Conservation (phyloP, 2,329 filamentous ascomycete genomes). For the Leptodontidium sp. region DNA sequence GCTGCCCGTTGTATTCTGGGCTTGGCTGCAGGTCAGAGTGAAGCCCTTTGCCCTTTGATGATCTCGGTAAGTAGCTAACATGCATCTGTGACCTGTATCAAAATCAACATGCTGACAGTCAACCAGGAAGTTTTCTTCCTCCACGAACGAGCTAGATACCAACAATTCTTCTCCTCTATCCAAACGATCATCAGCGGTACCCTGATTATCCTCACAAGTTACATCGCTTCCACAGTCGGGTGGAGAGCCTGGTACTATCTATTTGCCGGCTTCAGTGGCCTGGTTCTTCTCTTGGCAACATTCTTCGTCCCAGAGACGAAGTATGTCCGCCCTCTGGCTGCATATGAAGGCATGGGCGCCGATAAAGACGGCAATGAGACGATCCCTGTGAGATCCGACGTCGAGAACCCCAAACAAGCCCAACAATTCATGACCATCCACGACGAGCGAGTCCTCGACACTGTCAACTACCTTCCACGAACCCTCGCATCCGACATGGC, state of each 20-base stretch:
- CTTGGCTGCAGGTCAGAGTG: slow-evolving; percentile 50
- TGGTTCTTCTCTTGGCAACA: slow-evolving; percentile 46
- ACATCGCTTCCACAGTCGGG: slow-evolving; percentile 47
- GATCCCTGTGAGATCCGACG: background rate
- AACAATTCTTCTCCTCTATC: slow-evolving; percentile 42
- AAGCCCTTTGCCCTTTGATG: slow-evolving; percentile 42
- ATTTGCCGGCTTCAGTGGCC: slow-evolving; percentile 47
- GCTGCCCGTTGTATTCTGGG: slow-evolving; percentile 49
- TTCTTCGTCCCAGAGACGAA: slow-evolving; percentile 23
- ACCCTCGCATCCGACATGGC: slow-evolving; percentile 5
- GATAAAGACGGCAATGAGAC: background rate
- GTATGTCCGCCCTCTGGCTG: slow-evolving; percentile 13
- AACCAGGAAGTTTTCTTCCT: slow-evolving; percentile 52
- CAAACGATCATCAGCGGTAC: slow-evolving; percentile 50
- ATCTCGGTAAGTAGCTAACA: slow-evolving; percentile 22
- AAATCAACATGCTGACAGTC: slow-evolving; percentile 47
- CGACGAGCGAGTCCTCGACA: slow-evolving; percentile 8
- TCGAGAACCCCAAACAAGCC: background rate
- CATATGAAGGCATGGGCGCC: slow-evolving; percentile 18
- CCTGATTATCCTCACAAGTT: slow-evolving; percentile 49
- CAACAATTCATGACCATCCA: background rate
- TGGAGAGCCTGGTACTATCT: slow-evolving; percentile 53
- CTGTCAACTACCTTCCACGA: slow-evolving; percentile 7
- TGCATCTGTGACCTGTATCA: background rate
- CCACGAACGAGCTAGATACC: slow-evolving; percentile 46